phyloP scores from a whole-genome alignment of 257 asterid genomes.

The Penstemon barbatus region DNA sequence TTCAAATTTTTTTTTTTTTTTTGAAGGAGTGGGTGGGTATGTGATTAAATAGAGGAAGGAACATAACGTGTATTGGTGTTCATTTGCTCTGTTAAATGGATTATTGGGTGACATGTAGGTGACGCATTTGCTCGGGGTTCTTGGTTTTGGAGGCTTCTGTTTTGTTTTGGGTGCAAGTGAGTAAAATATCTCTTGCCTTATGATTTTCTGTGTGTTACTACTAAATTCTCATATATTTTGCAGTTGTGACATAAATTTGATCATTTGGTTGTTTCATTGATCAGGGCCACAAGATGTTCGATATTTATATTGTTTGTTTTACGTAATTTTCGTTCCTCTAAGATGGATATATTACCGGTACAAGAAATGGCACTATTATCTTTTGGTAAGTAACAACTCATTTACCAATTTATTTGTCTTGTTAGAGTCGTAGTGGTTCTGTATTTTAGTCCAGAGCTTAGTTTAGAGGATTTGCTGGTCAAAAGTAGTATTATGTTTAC shows the following conservation, averaged over 20 bases:
- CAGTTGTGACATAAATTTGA: slow-evolving; percentile 23
- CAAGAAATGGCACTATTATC: slow-evolving; percentile 99
- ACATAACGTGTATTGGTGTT: slow-evolving; percentile 1
- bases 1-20: not conserved
- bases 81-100: slow-evolving; percentile 3
- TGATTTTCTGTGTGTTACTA: not conserved
- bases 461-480: not conserved
- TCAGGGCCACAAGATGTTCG: slow-evolving; percentile 97
- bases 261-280: slow-evolving; percentile 24
- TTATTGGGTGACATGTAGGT: slow-evolving; percentile 45
- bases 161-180: slow-evolving; percentile 94
- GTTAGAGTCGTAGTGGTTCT: not conserved
- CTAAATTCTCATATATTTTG: slow-evolving; percentile 8
- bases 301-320: slow-evolving; percentile 78
- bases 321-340: slow-evolving; percentile 84
- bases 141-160: slow-evolving; percentile 95
- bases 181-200: slow-evolving; percentile 25
- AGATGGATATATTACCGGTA: slow-evolving; percentile 97
- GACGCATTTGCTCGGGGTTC: slow-evolving; percentile 89
- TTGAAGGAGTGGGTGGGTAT: too few species aligned
- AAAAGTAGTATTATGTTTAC: too few species aligned
- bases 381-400: slow-evolving; percentile 57
- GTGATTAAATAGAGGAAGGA: not conserved
- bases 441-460: not conserved
- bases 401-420: slow-evolving; percentile 17